Percentiles rank a stretch among this genome's conserved stretches.
phyloP scores from a whole-genome alignment of 768 basidiomycete species.

The Hericium coralloides region DNA sequence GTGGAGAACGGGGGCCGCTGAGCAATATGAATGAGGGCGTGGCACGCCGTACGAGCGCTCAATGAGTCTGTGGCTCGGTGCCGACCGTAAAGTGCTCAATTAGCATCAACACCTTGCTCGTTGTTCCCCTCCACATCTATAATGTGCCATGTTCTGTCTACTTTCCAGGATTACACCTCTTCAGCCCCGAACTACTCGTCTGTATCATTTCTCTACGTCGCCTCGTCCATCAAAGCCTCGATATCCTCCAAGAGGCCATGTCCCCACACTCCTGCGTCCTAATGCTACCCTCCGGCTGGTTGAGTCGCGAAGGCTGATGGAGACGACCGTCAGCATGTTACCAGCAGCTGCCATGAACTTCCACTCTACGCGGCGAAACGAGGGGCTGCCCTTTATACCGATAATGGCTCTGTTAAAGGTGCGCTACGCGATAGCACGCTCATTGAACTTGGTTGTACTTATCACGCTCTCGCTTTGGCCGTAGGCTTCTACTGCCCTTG shows the following conservation, averaged over 20 bases:
- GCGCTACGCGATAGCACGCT: not conserved
- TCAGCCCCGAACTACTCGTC: not conserved
- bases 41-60: no score
- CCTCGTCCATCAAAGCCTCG: not conserved
- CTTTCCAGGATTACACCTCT: not conserved
- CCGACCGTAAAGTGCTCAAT: not conserved
- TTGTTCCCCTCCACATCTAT: not conserved
- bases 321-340: not conserved
- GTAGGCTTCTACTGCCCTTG: conserved; percentile 68
- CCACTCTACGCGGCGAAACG: conserved; percentile 30
- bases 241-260: not conserved
- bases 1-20: not conserved
- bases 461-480: no score
- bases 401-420: conserved; percentile 65
- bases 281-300: not conserved
- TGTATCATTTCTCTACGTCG: not conserved
- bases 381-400: conserved; percentile 36
- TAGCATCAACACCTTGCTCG: no score
- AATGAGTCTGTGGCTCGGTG: not conserved
- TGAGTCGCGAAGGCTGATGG: not conserved
- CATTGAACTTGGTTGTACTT: not conserved
- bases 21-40: not conserved
- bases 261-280: not conserved
- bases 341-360: conserved; percentile 20
- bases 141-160: not conserved